Percentiles rank a stretch among this genome's conserved stretches.
Conservation (phyloP, 1,284 basidiomycete genomes). For the Tremellales sp. region DNA sequence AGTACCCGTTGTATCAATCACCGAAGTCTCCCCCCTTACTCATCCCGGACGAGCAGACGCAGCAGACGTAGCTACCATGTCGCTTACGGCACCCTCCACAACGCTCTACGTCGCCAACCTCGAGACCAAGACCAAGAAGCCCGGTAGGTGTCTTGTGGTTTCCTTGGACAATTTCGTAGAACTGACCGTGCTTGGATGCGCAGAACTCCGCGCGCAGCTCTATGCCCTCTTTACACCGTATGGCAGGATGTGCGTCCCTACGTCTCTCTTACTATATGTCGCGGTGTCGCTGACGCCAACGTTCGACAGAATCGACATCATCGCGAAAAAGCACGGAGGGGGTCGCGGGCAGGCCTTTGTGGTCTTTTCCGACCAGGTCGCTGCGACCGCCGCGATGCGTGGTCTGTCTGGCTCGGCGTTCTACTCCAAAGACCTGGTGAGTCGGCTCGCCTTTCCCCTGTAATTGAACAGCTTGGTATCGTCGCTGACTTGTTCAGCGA, state of each 20-base stretch:
- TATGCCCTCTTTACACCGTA: conserved; percentile 89
- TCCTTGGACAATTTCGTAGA: background rate
- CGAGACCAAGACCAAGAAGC: conserved; percentile 90
- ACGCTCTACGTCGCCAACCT: conserved; percentile 94
- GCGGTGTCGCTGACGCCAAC: conserved; percentile 1
- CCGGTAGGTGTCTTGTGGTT: conserved; percentile 48
- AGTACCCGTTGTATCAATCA: no score
- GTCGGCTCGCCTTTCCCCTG: conserved; percentile 7
- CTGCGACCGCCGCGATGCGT: conserved; percentile 84
- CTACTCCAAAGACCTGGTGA: conserved; percentile 54
- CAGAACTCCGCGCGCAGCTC: conserved; percentile 76
- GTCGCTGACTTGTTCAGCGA: conserved; percentile 54
- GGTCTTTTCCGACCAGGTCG: conserved; percentile 83
- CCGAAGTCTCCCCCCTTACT: no score
- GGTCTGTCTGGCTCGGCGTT: conserved; percentile 87
- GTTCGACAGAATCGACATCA: conserved; percentile 66
- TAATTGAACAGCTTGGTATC: background rate
- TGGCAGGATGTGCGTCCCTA: conserved; percentile 62
- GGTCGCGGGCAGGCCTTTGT: conserved; percentile 96
- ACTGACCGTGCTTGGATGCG: conserved; percentile 5
- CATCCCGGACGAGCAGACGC: no score
- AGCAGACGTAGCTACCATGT: conserved; percentile 43
- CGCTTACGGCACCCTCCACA: conserved; percentile 63
- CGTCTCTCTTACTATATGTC: background rate
- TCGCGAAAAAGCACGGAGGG: conserved; percentile 76